Percentiles rank a stretch among this genome's conserved stretches.
Conservation (phyloP, 139 green algal genomes). For the Chlamydomonas asymmetrica region DNA sequence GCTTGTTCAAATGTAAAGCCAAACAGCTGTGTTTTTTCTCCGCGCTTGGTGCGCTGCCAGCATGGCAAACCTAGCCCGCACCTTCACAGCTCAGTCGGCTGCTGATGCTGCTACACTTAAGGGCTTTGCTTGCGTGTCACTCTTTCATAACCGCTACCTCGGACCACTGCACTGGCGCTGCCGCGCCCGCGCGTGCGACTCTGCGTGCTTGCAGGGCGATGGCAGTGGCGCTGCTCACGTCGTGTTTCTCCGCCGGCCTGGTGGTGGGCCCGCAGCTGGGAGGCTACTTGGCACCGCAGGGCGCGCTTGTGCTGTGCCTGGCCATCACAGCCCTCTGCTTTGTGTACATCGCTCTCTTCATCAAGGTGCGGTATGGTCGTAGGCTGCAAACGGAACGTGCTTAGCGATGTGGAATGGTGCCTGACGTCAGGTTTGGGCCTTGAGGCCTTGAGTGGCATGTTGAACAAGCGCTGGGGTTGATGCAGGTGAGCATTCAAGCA, state of each 20-base stretch:
- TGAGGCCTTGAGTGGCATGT: too few relatives aligned
- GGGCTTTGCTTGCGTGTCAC: neutral
- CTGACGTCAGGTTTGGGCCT: too few relatives aligned
- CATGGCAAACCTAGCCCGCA: neutral
- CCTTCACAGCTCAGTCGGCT: neutral
- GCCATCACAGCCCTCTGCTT: conserved; percentile 2
- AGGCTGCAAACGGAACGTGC: too few relatives aligned
- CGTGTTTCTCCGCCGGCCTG: conserved; percentile 36
- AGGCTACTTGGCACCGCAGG: conserved; percentile 15
- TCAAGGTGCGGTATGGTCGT: too few relatives aligned
- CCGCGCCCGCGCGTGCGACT: neutral
- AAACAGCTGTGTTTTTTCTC: too few relatives aligned
- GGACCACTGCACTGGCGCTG: neutral
- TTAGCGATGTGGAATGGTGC: too few relatives aligned
- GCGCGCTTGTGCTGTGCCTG: conserved; percentile 32
- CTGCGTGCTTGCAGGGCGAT: conserved; percentile 8
- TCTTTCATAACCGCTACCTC: neutral
- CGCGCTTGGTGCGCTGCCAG: neutral
- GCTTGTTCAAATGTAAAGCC: too few relatives aligned
- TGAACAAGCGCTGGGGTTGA: too few relatives aligned
- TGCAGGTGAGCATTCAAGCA: too few relatives aligned
- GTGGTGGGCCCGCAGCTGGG: conserved; percentile 28
- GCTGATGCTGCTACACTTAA: neutral
- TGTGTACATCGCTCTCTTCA: conserved; percentile 20
- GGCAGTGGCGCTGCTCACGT: conserved; percentile 29